A percentile compares a stretch with the other conserved stretches of the same genome.
phyloP scores from a whole-genome alignment of 129 eudicot species.

The Centella asiatica region DNA sequence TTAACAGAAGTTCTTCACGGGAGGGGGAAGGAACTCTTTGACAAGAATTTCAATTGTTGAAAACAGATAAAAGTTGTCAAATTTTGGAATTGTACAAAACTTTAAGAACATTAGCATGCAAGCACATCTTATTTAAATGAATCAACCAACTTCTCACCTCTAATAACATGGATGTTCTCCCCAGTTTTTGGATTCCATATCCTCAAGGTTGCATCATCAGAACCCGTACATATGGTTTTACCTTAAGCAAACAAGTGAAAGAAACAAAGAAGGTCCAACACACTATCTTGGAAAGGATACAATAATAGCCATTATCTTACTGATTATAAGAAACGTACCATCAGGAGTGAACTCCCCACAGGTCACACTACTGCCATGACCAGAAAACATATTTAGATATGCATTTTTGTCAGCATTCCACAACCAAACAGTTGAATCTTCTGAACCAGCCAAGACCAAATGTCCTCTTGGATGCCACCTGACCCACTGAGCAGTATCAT shows the following conservation, averaged over 20 bases:
- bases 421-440: slow-evolving; percentile 89
- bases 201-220: slow-evolving; percentile 95
- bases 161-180: slow-evolving; percentile 59
- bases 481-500: slow-evolving; percentile 61
- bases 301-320: not conserved
- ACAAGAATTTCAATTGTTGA: not conserved
- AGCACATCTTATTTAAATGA: not conserved
- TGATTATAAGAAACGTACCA: slow-evolving; percentile 32
- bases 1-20: not conserved
- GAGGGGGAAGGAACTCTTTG: too few relatives aligned
- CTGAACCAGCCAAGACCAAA: slow-evolving; percentile 85
- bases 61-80: not conserved
- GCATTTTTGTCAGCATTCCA: slow-evolving; percentile 87
- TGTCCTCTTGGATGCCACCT: slow-evolving; percentile 99
- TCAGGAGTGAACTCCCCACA: slow-evolving; percentile 98
- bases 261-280: not conserved
- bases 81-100: too few relatives aligned
- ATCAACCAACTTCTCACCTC: slow-evolving; percentile 30
- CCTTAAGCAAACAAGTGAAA: slow-evolving; percentile 30
- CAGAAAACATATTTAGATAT: slow-evolving; percentile 54
- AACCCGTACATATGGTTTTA: slow-evolving; percentile 76
- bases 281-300: not conserved
- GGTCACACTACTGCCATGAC: slow-evolving; percentile 73
- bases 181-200: slow-evolving; percentile 82
- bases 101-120: not conserved